Conservation (phyloP, 2,329 filamentous ascomycete species). For the Fusarium citri region DNA sequence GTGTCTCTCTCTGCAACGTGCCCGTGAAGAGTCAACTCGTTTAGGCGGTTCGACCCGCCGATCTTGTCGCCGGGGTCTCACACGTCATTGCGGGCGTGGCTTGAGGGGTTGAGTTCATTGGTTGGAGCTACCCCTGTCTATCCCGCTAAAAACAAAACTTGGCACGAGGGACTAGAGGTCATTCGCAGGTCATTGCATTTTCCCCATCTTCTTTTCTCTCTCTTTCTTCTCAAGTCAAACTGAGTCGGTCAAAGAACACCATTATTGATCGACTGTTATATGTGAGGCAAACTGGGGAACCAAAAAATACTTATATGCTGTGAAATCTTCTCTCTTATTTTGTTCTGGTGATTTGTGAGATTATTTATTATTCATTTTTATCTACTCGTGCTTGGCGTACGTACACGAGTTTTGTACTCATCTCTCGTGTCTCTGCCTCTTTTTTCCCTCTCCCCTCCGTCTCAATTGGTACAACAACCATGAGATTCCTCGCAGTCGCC, state of each 20-base stretch:
- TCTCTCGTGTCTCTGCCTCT: not conserved
- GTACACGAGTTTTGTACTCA: constrained; percentile 7
- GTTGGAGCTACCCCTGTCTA: constrained; percentile 2
- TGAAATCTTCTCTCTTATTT: not conserved
- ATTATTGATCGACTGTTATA: not conserved
- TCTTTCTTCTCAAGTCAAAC: not conserved
- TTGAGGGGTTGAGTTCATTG: constrained; percentile 29
- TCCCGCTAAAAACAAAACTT: constrained; percentile 8
- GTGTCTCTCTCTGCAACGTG: not conserved
- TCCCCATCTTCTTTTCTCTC: not conserved
- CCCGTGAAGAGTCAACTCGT: not conserved
- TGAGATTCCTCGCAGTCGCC: constrained; percentile 27
- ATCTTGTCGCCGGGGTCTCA: constrained; percentile 16
- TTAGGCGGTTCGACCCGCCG: constrained; percentile 4
- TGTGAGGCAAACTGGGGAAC: not conserved
- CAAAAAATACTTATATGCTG: constrained; percentile 9
- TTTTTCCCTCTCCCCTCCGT: not conserved
- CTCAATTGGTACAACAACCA: constrained; percentile 14
- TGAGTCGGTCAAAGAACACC: not conserved
- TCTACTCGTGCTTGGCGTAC: constrained; percentile 10
- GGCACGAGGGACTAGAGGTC: constrained; percentile 8
- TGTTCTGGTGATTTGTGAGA: not conserved
- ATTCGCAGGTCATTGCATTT: constrained; percentile 1
- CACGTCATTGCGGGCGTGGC: constrained; percentile 35
- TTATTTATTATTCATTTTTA: not conserved